A percentile compares a stretch with the other conserved stretches of the same genome.
phyloP scores from a whole-genome alignment of 129 eudicot species.

The Saussurea involucrata region DNA sequence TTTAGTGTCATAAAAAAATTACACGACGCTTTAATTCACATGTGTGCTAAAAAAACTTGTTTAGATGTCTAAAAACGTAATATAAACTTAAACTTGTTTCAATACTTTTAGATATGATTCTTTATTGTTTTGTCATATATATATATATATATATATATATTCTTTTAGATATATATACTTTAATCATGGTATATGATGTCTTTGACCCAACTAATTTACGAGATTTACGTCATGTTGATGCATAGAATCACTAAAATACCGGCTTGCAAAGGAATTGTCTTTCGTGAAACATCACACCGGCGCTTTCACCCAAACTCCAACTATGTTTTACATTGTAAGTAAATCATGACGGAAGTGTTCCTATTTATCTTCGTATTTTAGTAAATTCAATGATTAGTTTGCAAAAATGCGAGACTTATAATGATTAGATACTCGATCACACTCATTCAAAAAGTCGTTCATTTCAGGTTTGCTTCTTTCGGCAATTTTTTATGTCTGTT shows the following conservation, averaged over 20 bases:
- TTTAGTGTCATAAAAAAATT: neutral
- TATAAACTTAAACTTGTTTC: neutral
- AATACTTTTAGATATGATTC: neutral
- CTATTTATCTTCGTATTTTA: neutral
- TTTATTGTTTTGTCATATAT: neutral
- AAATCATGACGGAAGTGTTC: neutral
- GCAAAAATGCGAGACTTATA: neutral
- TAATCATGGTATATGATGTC: neutral
- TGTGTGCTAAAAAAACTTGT: neutral
- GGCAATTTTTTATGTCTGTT: constrained; percentile 64
- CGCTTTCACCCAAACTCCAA: constrained; percentile 53
- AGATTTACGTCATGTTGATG: neutral
- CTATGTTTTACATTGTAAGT: constrained; percentile 60
- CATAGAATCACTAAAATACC: constrained; percentile 52
- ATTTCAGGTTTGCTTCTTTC: constrained; percentile 63
- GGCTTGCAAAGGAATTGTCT: constrained; percentile 71
- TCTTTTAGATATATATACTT: neutral
- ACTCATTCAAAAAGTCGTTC: neutral
- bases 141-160: no score
- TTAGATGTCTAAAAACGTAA: neutral
- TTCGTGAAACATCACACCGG: constrained; percentile 61
- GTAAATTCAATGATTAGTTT: neutral
- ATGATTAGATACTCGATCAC: neutral
- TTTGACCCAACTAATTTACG: neutral
- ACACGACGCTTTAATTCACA: neutral